These are phyloP conservation scores for Talaromyces sp. DNA, from an alignment of 2,329 filamentous ascomycete genomes.

Conservation along the genomic window DNA sequence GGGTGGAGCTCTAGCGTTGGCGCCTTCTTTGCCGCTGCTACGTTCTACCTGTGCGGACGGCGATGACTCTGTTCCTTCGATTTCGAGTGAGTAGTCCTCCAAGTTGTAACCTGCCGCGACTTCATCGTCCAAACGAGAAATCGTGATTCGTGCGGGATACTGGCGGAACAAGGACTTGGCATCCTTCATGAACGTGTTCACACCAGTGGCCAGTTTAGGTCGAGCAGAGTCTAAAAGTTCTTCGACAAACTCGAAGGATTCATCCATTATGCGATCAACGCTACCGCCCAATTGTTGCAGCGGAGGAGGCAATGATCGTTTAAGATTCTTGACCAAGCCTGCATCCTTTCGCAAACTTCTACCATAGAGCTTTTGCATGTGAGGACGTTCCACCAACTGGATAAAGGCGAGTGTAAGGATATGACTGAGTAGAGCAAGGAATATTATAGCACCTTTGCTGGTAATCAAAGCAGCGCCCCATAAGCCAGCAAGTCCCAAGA, in stretches of 20 bases:
- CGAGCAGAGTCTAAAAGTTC: slow-evolving; percentile 82
- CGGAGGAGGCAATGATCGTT: slow-evolving; percentile 76
- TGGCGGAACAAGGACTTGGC: slow-evolving; percentile 84
- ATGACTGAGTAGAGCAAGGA: slow-evolving; percentile 81
- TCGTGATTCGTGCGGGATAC: slow-evolving; percentile 79
- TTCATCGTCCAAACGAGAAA: slow-evolving; percentile 75
- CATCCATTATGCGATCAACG: slow-evolving; percentile 80
- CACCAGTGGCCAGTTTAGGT: slow-evolving; percentile 79
- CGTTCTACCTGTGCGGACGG: slow-evolving; percentile 55
- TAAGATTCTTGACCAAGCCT: slow-evolving; percentile 86
- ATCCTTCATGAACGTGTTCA: slow-evolving; percentile 82
- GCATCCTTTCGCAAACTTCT: slow-evolving; percentile 78
- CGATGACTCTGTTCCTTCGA: slow-evolving; percentile 63
- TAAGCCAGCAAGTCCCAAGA: slow-evolving; percentile 88
- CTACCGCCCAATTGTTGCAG: slow-evolving; percentile 80
- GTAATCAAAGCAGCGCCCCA: slow-evolving; percentile 95
- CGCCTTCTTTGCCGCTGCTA: slow-evolving; percentile 69
- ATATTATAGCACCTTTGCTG: slow-evolving; percentile 80
- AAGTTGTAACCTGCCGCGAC: slow-evolving; percentile 69
- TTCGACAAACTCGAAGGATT: slow-evolving; percentile 83
- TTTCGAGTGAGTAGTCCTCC: slow-evolving; percentile 72
- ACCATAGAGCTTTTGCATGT: slow-evolving; percentile 98
- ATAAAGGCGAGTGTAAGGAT: slow-evolving; percentile 83
- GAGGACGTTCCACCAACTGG: slow-evolving; percentile 87
- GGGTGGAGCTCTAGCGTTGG: slow-evolving; percentile 64